Conservation (phyloP, 2,329 filamentous ascomycete genomes). For the Fusarium redolens region DNA sequence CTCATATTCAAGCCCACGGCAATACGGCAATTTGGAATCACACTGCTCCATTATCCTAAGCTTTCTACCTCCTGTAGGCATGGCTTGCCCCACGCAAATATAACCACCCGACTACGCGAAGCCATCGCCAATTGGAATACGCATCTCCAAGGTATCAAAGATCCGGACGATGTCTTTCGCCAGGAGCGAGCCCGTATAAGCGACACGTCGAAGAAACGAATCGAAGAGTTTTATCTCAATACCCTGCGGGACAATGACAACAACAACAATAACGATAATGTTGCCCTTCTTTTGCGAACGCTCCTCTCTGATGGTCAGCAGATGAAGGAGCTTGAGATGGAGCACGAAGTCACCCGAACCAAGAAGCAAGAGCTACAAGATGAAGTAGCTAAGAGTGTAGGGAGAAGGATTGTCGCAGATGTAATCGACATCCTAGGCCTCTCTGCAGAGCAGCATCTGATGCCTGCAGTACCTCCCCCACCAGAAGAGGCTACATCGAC, state of each 20-base stretch:
- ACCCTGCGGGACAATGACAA: not conserved
- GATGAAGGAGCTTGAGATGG: not conserved
- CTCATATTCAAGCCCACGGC: not conserved
- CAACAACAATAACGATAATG: not conserved
- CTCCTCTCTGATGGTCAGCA: not conserved
- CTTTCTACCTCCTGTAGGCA: not conserved
- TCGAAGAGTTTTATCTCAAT: not conserved
- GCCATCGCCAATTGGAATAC: not conserved
- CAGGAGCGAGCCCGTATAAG: not conserved
- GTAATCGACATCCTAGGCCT: not conserved
- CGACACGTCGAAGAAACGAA: not conserved
- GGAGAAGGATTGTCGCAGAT: not conserved
- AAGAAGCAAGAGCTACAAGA: not conserved
- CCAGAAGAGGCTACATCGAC: not conserved
- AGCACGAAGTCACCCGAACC: not conserved
- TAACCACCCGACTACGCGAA: not conserved
- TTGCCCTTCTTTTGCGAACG: not conserved
- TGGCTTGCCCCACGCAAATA: not conserved
- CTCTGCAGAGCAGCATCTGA: not conserved
- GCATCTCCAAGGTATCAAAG: not conserved
- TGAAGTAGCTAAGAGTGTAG: not conserved
- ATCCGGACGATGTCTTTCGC: not conserved
- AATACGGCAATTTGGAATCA: not conserved
- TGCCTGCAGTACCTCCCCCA: not conserved
- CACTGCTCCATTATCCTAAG: not conserved